Conservation (phyloP, 306 rosid genomes). For the Trifolium pratense region DNA sequence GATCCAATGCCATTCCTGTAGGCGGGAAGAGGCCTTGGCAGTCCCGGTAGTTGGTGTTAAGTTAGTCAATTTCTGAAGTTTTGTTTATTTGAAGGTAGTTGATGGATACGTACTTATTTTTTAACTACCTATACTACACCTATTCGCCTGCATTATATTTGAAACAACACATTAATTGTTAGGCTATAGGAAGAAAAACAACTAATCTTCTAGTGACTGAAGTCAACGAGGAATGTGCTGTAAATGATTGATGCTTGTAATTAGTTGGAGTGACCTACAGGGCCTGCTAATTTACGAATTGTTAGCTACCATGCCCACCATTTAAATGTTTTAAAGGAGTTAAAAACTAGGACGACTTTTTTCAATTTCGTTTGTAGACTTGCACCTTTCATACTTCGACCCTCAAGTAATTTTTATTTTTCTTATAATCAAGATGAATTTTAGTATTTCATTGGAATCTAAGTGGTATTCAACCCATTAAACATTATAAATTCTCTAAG, state of each 20-base stretch:
- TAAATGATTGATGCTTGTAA: slow-evolving; percentile 31
- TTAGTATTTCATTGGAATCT: too few species aligned
- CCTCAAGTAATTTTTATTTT: too few species aligned
- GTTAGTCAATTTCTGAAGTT: neutral
- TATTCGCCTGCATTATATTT: slow-evolving; percentile 23
- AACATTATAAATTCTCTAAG: too few species aligned
- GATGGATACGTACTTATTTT: neutral
- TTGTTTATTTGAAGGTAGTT: neutral
- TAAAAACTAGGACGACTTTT: neutral
- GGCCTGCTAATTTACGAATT: neutral
- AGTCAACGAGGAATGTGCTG: slow-evolving; percentile 27
- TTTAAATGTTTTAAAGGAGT: neutral
- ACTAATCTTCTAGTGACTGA: slow-evolving; percentile 30
- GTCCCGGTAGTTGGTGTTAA: slow-evolving; percentile 23
- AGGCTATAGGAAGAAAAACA: slow-evolving; percentile 31
- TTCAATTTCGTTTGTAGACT: neutral
- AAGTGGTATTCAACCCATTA: too few species aligned
- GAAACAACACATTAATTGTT: slow-evolving; percentile 34
- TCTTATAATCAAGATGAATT: too few species aligned
- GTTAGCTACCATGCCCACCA: slow-evolving; percentile 12
- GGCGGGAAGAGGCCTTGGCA: slow-evolving; percentile 75
- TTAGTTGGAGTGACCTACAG: slow-evolving; percentile 22
- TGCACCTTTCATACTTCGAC: neutral
- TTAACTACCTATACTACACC: neutral
- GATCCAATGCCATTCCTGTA: slow-evolving; percentile 75